A percentile compares a stretch with the other conserved stretches of the same genome.
Evolutionary conservation across 208 protist species (phyloP).

Genomic region (Acanthamoeba triangularis): DNA sequence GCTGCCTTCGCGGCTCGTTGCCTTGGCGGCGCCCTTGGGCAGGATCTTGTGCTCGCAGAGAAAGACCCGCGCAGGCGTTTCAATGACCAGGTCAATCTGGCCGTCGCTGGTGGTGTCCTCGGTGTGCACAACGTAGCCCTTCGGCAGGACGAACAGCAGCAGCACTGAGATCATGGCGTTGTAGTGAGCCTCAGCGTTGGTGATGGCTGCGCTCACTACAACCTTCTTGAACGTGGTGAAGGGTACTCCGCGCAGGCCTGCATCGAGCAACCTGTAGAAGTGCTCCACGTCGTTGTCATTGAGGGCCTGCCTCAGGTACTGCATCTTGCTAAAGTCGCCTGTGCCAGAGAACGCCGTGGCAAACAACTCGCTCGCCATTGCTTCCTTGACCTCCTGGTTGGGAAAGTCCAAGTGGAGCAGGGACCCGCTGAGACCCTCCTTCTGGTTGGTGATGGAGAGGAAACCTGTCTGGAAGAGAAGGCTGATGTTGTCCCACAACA

Average conservation of each 20-base stretch:
- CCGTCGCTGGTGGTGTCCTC: neutral
- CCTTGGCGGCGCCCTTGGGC: neutral
- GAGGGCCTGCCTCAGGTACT: neutral
- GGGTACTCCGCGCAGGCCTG: neutral
- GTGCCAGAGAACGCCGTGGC: neutral
- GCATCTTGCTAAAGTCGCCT: neutral
- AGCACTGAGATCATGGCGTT: slow-evolving; percentile 5
- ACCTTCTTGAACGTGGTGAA: slow-evolving; percentile 44
- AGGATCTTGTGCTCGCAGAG: slow-evolving; percentile 35
- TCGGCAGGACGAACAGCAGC: neutral
- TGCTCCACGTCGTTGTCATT: neutral
- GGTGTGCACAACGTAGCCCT: neutral
- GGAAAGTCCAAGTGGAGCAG: neutral
- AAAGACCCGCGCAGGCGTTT: neutral
- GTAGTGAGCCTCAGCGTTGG: neutral
- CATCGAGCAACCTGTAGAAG: neutral
- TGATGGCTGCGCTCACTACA: neutral
- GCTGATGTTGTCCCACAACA: neutral
- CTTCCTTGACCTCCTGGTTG: neutral
- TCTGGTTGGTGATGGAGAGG: neutral
- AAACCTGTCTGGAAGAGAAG: neutral
- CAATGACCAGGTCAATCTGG: slow-evolving; percentile 4
- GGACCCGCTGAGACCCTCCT: neutral
- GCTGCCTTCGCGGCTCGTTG: neutral
- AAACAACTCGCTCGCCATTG: neutral